Conservation (phyloP, 2,329 filamentous ascomycete species). For the Colletotrichum gloeosporioides region DNA sequence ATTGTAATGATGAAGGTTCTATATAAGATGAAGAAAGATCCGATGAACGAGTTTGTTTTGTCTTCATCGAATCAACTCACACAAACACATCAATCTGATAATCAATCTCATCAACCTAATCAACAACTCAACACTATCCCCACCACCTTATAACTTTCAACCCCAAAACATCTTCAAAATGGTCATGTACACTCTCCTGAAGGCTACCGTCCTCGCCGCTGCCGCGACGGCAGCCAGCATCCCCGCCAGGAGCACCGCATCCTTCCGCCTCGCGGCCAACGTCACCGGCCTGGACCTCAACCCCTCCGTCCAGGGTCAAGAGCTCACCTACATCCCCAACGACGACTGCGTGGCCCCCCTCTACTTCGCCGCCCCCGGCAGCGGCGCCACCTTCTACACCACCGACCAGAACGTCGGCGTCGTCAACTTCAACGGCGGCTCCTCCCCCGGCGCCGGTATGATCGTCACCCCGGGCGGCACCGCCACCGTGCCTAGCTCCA, state of each 20-base stretch:
- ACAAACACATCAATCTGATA: background rate
- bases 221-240: background rate
- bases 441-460: background rate
- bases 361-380: background rate
- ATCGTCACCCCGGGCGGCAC: background rate
- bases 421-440: background rate
- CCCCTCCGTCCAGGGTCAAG: slow-evolving; percentile 1
- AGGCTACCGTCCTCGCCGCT: background rate
- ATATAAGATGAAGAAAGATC: background rate
- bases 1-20: background rate
- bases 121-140: background rate
- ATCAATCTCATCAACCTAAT: background rate
- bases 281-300: background rate
- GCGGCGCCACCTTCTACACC: background rate
- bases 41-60: background rate
- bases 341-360: background rate
- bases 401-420: background rate
- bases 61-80: background rate
- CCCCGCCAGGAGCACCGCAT: background rate
- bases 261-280: slow-evolving; percentile 1
- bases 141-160: background rate
- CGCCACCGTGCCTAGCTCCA: background rate
- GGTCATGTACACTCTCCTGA: background rate
- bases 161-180: background rate
- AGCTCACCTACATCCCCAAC: background rate